A percentile compares a stretch with the other conserved stretches of the same genome.
Evolutionary conservation across 2,329 filamentous ascomycete genomes (phyloP).

Genomic region (Stagonosporopsis cucurbitacearum): DNA sequence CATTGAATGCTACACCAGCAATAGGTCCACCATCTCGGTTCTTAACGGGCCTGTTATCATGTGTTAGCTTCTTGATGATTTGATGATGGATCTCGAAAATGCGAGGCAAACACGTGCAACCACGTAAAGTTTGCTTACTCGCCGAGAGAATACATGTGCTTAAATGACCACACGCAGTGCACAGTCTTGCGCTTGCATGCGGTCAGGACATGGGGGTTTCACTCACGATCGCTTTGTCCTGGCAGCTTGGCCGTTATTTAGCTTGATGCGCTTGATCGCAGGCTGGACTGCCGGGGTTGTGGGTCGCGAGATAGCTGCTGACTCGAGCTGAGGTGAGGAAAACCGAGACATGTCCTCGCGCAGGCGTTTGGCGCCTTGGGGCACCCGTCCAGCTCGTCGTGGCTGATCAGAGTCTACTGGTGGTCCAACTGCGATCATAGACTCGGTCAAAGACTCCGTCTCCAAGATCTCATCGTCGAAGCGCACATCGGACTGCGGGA

Average conservation of each 20-base stretch:
- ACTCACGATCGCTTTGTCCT: constrained; percentile 50
- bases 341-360: constrained; percentile 39
- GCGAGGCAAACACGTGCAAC: constrained; percentile 38
- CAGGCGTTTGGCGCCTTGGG: constrained; percentile 40
- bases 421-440: constrained; percentile 45
- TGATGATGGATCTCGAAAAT: constrained; percentile 25
- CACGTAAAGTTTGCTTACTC: constrained; percentile 45
- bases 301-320: constrained; percentile 40
- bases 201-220: constrained; percentile 11
- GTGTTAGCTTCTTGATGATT: constrained; percentile 41
- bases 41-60: constrained; percentile 70
- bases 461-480: constrained; percentile 48
- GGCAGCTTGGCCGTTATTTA: constrained; percentile 45
- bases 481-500: constrained; percentile 42
- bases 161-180: constrained; percentile 35
- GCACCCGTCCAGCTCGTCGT: constrained; percentile 38
- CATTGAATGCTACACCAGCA: constrained; percentile 66
- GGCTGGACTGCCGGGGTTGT: constrained; percentile 42
- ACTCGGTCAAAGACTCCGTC: constrained; percentile 46
- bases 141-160: constrained; percentile 34
- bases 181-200: constrained; percentile 23
- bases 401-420: constrained; percentile 41
- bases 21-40: constrained; percentile 70
- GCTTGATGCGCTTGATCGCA: constrained; percentile 43
- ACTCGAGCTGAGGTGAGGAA: constrained; percentile 42